Percentiles rank a stretch among this genome's conserved stretches.
These are phyloP conservation scores for Beta vulgaris DNA, from an alignment of 148 eudicot species.

Conservation along the genomic window DNA sequence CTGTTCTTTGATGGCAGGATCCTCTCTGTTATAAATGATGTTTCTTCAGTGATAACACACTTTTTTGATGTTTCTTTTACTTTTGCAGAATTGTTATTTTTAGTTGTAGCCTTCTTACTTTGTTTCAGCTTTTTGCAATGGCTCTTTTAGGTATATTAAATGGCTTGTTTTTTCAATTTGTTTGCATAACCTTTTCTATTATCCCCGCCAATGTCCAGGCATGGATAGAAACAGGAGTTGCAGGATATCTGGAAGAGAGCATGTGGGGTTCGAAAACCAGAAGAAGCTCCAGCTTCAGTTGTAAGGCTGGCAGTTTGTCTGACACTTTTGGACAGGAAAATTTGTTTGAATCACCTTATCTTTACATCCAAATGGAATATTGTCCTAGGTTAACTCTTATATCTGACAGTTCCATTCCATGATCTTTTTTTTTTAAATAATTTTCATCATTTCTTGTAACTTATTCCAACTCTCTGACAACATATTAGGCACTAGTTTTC, in stretches of 20 bases:
- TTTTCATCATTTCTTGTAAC: background rate
- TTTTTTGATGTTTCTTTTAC: background rate
- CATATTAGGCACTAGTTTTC: background rate
- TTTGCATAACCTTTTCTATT: background rate
- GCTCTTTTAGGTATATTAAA: background rate
- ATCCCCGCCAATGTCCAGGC: constrained; percentile 53
- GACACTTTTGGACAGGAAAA: constrained; percentile 46
- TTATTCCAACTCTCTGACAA: background rate
- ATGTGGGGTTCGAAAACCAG: constrained; percentile 65
- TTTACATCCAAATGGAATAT: constrained; percentile 98
- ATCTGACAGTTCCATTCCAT: background rate
- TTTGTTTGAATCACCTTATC: constrained; percentile 68
- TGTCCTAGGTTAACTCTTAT: constrained; percentile 74
- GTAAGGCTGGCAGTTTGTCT: constrained; percentile 51
- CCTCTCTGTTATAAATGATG: background rate
- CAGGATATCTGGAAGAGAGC: constrained; percentile 45
- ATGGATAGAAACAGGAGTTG: constrained; percentile 88
- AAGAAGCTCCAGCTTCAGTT: constrained; percentile 54
- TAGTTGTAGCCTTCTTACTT: background rate
- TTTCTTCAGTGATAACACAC: no score
- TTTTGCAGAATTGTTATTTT: background rate
- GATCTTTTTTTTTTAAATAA: background rate
- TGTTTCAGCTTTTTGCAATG: background rate
- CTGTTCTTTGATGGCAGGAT: background rate
- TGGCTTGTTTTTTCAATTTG: background rate